These are phyloP conservation scores for Calvatia gigantea DNA, from an alignment of 768 basidiomycete species.

Conservation along the genomic window DNA sequence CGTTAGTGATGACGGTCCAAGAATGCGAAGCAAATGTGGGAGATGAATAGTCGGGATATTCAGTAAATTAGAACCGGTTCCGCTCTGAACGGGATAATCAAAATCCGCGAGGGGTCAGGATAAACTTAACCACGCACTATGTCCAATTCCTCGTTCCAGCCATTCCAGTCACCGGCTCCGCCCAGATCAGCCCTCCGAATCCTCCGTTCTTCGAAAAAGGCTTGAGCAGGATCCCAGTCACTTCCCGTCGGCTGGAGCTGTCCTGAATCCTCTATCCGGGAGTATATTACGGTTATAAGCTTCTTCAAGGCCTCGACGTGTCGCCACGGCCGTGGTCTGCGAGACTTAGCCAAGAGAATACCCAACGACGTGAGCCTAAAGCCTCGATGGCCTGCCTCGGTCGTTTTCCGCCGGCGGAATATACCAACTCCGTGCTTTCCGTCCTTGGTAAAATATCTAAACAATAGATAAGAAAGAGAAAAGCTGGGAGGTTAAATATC, in stretches of 20 bases:
- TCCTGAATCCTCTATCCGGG: conserved; percentile 43
- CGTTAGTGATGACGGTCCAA: conserved; percentile 76
- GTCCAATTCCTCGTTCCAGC: conserved; percentile 68
- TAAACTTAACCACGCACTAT: conserved; percentile 32
- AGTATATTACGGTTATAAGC: conserved; percentile 53
- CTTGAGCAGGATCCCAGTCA: conserved; percentile 61
- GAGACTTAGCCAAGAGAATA: conserved; percentile 62
- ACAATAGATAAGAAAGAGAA: neutral
- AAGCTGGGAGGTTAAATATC: conserved; percentile 20
- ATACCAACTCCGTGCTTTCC: conserved; percentile 69
- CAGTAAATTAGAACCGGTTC: conserved; percentile 17
- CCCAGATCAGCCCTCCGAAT: conserved; percentile 46
- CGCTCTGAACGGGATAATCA: conserved; percentile 11
- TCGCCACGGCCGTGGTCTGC: conserved; percentile 70
- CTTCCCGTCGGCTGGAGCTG: conserved; percentile 45
- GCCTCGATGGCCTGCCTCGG: conserved; percentile 72
- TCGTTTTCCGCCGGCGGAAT: conserved; percentile 65
- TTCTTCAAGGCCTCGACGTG: conserved; percentile 64
- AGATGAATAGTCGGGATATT: conserved; percentile 61
- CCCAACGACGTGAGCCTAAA: conserved; percentile 79
- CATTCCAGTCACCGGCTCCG: conserved; percentile 58
- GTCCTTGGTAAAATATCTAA: conserved; percentile 42
- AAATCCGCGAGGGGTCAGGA: neutral
- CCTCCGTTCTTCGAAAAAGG: conserved; percentile 66
- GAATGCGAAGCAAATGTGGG: conserved; percentile 68